Base-by-base conservation (phyloP, 2,329 filamentous ascomycete genomes). In the Scedosporium minutisporum region DNA sequence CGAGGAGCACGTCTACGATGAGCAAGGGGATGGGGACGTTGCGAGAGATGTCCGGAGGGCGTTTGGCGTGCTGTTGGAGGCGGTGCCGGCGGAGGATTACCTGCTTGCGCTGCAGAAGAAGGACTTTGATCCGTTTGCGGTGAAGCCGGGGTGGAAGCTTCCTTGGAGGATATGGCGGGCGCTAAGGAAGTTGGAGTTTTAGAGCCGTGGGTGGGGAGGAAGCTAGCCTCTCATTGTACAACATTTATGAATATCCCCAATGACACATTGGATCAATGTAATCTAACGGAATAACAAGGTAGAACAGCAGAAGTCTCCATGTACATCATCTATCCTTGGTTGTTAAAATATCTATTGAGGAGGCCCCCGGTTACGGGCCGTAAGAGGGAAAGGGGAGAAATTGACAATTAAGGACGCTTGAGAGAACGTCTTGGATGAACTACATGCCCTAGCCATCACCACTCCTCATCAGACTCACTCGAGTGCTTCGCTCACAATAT, bases 91-190 rank as follows among this genome's bases (percentile, higher is more conserved):
- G 0, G 82, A 85, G 21, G 78, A 93, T 65, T 99, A 93, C 81
- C 75, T 99, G 16, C 81, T 90, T 63, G 84, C 84, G 58, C 74
- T 99, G 44, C 87, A 99, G 73, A 85, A 85, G 67, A 82, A 83
- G 4, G 88, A 97, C 71, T 99, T 99, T 71, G 89, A 99, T 72
- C 81, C 83, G 68, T 97, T 76, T 86, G 89, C 75, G 69, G 87
- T 78, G 71, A 85, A 65, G 80, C 83, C 72, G 74, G 68, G 71
- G 66, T 97, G 95, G 95, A 93, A 85, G 71, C 74, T 97, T 65
- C 92, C 95, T 0, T 96, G 90, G 87, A 89, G 84, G 65, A 73
- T 86, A 18, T 86, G 82, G 81, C 77, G 79, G 62, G 77, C 82
- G 2, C 67, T 80, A 10, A 80, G 76, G n/a, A 79, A 76, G 27